A percentile compares a stretch with the other conserved stretches of the same genome.
Evolutionary conservation across 139 green algal genomes (phyloP).

Genomic region (Mychonastes homosphaera): DNA sequence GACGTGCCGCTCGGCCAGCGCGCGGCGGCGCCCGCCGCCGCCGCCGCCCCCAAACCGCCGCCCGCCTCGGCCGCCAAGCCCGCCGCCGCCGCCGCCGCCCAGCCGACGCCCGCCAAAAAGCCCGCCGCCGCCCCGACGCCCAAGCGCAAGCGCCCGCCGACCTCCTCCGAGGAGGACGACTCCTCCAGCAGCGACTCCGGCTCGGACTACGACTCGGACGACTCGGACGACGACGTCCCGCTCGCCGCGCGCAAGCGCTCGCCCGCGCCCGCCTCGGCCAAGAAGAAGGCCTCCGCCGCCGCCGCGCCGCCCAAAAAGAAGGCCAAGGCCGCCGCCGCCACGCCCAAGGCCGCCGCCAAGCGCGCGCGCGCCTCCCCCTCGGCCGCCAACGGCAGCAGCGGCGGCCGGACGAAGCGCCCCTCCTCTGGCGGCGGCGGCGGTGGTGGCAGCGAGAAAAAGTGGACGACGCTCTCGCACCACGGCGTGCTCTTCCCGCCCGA

Average conservation of each 20-base stretch:
- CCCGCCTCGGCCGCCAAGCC: constrained; percentile 2
- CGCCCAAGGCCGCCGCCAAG: constrained; percentile 9
- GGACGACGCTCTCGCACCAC: constrained; percentile 74
- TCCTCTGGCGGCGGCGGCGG: background rate
- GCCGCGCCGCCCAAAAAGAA: constrained; percentile 19
- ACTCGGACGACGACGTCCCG: constrained; percentile 23
- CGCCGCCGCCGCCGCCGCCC: background rate
- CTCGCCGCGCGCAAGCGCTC: constrained; percentile 15
- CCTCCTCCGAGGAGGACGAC: background rate
- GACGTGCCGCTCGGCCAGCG: constrained; percentile 40
- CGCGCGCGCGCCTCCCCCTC: background rate
- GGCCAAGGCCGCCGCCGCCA: background rate
- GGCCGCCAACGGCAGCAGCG: background rate
- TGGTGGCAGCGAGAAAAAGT: constrained; percentile 42
- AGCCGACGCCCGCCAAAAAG: background rate
- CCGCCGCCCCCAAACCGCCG: background rate
- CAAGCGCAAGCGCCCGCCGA: background rate
- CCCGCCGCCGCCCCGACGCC: background rate
- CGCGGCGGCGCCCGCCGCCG: constrained; percentile 3
- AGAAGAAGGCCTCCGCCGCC: constrained; percentile 12
- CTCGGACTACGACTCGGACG: constrained; percentile 19
- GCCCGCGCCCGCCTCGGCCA: constrained; percentile 7
- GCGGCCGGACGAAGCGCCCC: background rate
- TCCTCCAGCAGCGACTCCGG: background rate
- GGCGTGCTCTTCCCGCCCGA: constrained; percentile 95